Percentiles rank a stretch among this genome's conserved stretches.
phyloP scores from a whole-genome alignment of 495 filamentous ascomycete genomes.

The Daldinia grandis region DNA sequence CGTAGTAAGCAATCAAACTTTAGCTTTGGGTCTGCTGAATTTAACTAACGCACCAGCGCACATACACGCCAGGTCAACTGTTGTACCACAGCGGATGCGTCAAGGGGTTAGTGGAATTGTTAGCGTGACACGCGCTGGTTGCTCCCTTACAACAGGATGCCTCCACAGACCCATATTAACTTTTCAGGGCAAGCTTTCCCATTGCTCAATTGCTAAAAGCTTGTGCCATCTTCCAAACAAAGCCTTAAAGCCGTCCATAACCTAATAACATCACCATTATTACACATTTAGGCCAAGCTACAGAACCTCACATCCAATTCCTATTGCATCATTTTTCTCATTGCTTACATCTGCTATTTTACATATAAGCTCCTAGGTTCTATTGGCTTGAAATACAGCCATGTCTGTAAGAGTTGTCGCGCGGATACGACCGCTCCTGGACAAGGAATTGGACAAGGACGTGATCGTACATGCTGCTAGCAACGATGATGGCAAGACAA shows the following conservation, averaged over 20 bases:
- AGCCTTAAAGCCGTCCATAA: neutral
- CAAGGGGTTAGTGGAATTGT: neutral
- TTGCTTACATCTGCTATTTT: neutral
- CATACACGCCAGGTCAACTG: too few species aligned
- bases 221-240: slow-evolving; percentile 34
- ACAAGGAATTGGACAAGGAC: slow-evolving; percentile 82
- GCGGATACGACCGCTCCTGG: slow-evolving; percentile 85
- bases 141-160: slow-evolving; percentile 37
- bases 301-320: slow-evolving; percentile 2
- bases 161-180: slow-evolving; percentile 18
- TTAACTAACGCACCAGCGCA: too few species aligned
- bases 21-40: neutral
- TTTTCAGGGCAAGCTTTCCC: slow-evolving; percentile 12
- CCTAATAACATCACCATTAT: slow-evolving; percentile 33
- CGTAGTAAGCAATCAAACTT: neutral
- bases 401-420: slow-evolving; percentile 88
- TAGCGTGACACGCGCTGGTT: slow-evolving; percentile 22
- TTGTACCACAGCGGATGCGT: neutral
- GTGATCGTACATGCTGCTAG: slow-evolving; percentile 75
- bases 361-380: neutral
- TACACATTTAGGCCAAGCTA: slow-evolving; percentile 4
- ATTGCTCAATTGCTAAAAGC: slow-evolving; percentile 36
- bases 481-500: slow-evolving; percentile 63
- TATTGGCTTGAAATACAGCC: slow-evolving; percentile 19
- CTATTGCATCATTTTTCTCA: slow-evolving; percentile 17